A percentile compares a stretch with the other conserved stretches of the same genome.
Conservation (phyloP, 2,329 filamentous ascomycete species). For the Rhytidhysteron rufulum region DNA sequence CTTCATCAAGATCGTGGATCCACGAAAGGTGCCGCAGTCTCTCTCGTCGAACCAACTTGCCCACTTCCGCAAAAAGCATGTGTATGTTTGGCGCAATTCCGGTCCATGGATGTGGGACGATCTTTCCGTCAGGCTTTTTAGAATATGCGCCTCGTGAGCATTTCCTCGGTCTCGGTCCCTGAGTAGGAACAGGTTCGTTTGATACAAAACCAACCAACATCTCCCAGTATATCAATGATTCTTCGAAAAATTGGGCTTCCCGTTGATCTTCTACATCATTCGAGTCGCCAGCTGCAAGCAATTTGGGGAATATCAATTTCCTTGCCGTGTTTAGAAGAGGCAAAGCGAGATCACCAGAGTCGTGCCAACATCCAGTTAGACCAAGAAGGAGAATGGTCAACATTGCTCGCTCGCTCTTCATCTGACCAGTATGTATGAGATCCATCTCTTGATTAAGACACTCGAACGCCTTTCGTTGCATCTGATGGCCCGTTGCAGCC, state of each 20-base stretch:
- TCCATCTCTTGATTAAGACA: constrained; percentile 48
- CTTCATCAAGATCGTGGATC: constrained; percentile 23
- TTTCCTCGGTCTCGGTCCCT: constrained; percentile 18
- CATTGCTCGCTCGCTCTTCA: constrained; percentile 49
- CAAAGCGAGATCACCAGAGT: constrained; percentile 52
- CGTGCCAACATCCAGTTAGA: constrained; percentile 58
- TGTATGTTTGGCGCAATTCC: constrained; percentile 44
- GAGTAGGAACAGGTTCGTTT: constrained; percentile 33
- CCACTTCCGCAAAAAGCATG: constrained; percentile 45
- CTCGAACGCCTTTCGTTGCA: constrained; percentile 51
- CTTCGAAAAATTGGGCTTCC: constrained; percentile 50
- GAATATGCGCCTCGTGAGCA: constrained; percentile 17
- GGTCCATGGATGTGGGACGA: constrained; percentile 48
- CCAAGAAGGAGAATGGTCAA: constrained; percentile 58
- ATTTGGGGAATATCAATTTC: constrained; percentile 42
- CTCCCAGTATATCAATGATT: constrained; percentile 57
- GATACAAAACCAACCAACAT: constrained; percentile 56
- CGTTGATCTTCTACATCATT: constrained; percentile 29
- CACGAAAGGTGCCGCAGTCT: constrained; percentile 25
- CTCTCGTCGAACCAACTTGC: constrained; percentile 40
- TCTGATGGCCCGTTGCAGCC: constrained; percentile 47
- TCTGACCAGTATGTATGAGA: constrained; percentile 39
- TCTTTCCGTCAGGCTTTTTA: constrained; percentile 28
- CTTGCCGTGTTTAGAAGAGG: constrained; percentile 50
- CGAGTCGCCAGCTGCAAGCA: constrained; percentile 27